Base-by-base conservation (phyloP, 768 basidiomycete genomes). In the Leucocoprinus leucothites region DNA sequence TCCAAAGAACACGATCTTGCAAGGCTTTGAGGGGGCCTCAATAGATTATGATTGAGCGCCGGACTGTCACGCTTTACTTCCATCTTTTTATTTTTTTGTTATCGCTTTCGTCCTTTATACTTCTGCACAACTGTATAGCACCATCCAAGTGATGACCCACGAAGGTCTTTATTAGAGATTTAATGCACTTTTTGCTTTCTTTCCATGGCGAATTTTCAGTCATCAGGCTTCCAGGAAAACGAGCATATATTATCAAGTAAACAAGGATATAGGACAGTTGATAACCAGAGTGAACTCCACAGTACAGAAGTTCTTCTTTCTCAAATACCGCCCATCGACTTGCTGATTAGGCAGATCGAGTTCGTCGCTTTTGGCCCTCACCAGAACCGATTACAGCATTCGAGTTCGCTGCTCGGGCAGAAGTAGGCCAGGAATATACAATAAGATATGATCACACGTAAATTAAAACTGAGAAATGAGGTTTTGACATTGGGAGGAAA, bases 351-450 rank as follows among this genome's bases (percentile, higher is more conserved):
- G 70, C 81, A 72, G 70, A 61, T 63, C 70, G 69, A 71, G 66
- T 77, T 45, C 74, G 48, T 85, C 57, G 49, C 53, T 88, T 56
- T 87, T 69, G 86, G 85, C 86, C 74, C 76, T 84, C 83, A 86
- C 84, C 86, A 88, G 86, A 88, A 88, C 86, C 86, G 84, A 80
- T 70, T 67, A 70, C 84, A 86, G 83, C 73, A 81, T 84, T 69
- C 80, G 74, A 69, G 69, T 70, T 71, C 69, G 75, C 86, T 86
- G 84, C 80, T 78, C 86, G 85, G 85, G 86, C 86, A 87, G 86
- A 88, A 86, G 81, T 61, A 74, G 75, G 86, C 86, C 86, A 61
- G 61, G 25, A 57, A 57, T 38, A 53, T 36, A 4, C 16, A 4
- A 38, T 9, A 57, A 56, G 40, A 53, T 28, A 2, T 3, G 5